A percentile compares a stretch with the other conserved stretches of the same genome.
Evolutionary conservation across 495 filamentous ascomycete genomes (phyloP).

Genomic region (Lophiotrema nucula): DNA sequence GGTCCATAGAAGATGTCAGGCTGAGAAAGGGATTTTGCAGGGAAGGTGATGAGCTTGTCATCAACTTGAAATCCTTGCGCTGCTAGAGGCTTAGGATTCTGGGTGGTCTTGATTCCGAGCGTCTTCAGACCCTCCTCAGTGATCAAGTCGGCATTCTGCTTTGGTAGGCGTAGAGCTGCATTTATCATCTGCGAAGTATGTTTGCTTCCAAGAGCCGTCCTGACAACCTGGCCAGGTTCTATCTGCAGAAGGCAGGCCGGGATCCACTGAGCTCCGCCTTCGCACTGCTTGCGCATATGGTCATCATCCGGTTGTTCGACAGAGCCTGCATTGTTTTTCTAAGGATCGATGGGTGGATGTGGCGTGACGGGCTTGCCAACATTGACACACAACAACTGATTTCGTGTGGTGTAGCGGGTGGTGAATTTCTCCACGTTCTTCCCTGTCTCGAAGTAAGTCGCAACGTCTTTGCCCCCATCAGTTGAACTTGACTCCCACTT

Average conservation of each 20-base stretch:
- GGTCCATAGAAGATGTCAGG: no score
- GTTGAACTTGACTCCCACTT: no score
- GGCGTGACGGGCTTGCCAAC: neutral
- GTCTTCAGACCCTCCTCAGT: neutral
- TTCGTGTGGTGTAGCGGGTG: no score
- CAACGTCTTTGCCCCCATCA: neutral
- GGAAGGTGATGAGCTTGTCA: neutral
- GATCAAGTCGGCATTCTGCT: neutral
- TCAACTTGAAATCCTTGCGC: neutral
- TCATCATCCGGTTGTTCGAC: no score
- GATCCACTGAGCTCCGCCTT: neutral
- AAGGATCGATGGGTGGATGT: neutral
- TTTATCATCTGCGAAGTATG: neutral
- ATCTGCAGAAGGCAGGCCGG: neutral
- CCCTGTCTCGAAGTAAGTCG: neutral
- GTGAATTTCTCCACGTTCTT: neutral
- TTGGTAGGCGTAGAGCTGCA: neutral
- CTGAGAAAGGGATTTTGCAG: no score
- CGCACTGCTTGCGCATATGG: neutral
- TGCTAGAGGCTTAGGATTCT: no score
- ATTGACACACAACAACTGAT: conserved; percentile 11
- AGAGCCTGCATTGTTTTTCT: neutral
- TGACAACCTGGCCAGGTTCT: neutral
- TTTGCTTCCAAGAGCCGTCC: neutral
- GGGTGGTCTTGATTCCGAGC: neutral